Evolutionary conservation across 2,329 filamentous ascomycete genomes (phyloP).

Genomic region (Claviceps fusiformis): DNA sequence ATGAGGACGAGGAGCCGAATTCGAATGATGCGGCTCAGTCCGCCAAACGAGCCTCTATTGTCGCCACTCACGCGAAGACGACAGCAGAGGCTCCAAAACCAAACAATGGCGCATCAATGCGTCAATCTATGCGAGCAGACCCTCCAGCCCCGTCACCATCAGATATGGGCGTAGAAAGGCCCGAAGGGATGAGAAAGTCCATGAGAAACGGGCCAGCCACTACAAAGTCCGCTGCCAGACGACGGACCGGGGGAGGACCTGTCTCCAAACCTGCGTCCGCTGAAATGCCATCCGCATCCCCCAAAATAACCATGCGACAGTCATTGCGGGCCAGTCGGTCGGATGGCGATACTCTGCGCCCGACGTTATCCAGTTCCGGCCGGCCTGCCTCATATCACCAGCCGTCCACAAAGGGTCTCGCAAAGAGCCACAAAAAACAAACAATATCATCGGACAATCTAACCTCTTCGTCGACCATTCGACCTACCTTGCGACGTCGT

Average conservation of each 20-base stretch:
- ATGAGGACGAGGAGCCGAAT: slow-evolving; percentile 3
- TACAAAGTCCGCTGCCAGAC: background rate
- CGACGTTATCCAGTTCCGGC: slow-evolving; percentile 5
- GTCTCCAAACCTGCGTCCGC: background rate
- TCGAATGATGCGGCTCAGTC: background rate
- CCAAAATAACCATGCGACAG: slow-evolving; percentile 11
- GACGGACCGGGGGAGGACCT: background rate
- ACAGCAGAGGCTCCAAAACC: slow-evolving; percentile 1
- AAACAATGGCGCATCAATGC: slow-evolving; percentile 35
- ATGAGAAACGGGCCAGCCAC: slow-evolving; percentile 12
- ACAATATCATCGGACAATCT: slow-evolving; percentile 14
- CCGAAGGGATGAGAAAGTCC: slow-evolving; percentile 20
- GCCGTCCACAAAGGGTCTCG: slow-evolving; percentile 5
- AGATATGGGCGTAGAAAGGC: slow-evolving; percentile 7
- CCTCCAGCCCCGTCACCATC: slow-evolving; percentile 8
- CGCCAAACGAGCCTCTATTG: slow-evolving; percentile 2
- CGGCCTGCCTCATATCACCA: slow-evolving; percentile 20
- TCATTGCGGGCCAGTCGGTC: slow-evolving; percentile 11
- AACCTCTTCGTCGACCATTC: slow-evolving; percentile 10
- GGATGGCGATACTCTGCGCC: slow-evolving; percentile 2
- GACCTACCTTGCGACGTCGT: slow-evolving; percentile 32
- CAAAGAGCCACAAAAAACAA: slow-evolving; percentile 10
- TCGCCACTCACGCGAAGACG: background rate
- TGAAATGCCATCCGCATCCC: background rate
- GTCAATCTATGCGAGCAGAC: slow-evolving; percentile 32